phyloP scores from a whole-genome alignment of 1,139 yeast species.

The Debaryomyces sp. region DNA sequence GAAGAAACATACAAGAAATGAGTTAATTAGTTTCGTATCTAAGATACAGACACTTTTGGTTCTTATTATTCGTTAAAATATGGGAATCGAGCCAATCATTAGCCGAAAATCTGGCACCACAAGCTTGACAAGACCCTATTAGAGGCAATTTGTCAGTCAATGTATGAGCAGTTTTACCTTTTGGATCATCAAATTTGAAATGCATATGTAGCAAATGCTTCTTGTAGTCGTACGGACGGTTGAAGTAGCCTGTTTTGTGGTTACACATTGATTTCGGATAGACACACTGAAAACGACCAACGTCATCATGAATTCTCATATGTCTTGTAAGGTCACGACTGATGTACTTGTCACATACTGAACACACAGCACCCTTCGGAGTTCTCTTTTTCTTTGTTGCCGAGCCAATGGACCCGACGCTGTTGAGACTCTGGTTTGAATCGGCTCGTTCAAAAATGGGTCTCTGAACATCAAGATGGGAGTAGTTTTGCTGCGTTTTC shows the following conservation, averaged over 20 bases:
- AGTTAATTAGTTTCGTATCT: conserved; percentile 13
- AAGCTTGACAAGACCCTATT: conserved; percentile 42
- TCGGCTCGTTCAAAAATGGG: conserved; percentile 19
- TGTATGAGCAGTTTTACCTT: conserved; percentile 44
- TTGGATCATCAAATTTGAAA: conserved; percentile 47
- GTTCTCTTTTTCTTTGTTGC: conserved; percentile 29
- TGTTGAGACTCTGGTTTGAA: conserved; percentile 29
- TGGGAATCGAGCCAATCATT: conserved; percentile 47
- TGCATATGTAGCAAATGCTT: conserved; percentile 50
- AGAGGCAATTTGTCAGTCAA: conserved; percentile 48
- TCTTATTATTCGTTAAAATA: conserved; percentile 32
- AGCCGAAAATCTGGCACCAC: conserved; percentile 38
- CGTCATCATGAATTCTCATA: conserved; percentile 49
- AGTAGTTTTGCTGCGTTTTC: conserved; percentile 4
- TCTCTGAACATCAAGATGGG: conserved; percentile 6
- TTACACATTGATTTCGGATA: conserved; percentile 45
- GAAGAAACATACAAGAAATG: neutral
- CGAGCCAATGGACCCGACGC: conserved; percentile 15
- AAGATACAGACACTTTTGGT: conserved; percentile 25
- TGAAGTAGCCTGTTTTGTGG: conserved; percentile 49
- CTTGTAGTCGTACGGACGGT: conserved; percentile 52
- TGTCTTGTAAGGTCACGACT: conserved; percentile 49
- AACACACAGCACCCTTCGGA: conserved; percentile 44
- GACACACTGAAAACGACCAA: conserved; percentile 51
- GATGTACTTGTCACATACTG: conserved; percentile 45